Evolutionary conservation across 148 eudicot genomes (phyloP), one percentile per base, ranked within the genome.

Genomic region (Camellia lanceoleosa): DNA sequence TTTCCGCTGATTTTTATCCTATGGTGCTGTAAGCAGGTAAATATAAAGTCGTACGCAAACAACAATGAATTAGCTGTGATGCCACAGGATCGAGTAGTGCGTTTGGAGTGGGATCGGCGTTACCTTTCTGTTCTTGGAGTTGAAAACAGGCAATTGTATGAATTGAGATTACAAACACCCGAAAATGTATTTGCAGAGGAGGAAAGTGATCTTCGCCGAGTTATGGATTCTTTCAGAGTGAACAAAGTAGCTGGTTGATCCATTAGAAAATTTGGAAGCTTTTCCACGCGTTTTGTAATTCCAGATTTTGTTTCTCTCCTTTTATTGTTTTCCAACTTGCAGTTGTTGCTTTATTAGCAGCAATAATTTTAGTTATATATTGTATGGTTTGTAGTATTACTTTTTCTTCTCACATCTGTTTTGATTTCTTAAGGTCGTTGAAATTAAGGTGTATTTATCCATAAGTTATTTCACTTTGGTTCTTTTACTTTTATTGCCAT

Each of bases 61-160:
- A 96, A 92, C 90, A 95, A 95, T 74, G 97, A 95, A 86, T 80
- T 95, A 87, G 99, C 97, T 54, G 97, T 95, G 7, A 93, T 91
- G 98, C 99, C 99, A 44, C 73, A 92, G 76, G 94, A 96, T 46
- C 90, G 99, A 79, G 90, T 93, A 64, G 94, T 81, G 11, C 88
- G 97, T 47, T 61, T 87, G 85, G 99, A 96, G 84, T 96, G 99
- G 98, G 91, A 96, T 73, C 77, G 98, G 71, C 91, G 95, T 43
- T 96, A 96, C 76, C 91, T 93, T 78, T 88, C 99, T 20, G 97
- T 96, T 78, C 94, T 96, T 42, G 99, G 99, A 72, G 99, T 96
- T 58, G 99, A 96, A 87, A 96, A 96, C 85, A 96, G 91, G 79
- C 88, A 88, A 78, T 74, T 96, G 61, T 96, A 96, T 52, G 94